Base-by-base conservation (phyloP, 1,139 yeast genomes). In the Pneumocystis murina region DNA sequence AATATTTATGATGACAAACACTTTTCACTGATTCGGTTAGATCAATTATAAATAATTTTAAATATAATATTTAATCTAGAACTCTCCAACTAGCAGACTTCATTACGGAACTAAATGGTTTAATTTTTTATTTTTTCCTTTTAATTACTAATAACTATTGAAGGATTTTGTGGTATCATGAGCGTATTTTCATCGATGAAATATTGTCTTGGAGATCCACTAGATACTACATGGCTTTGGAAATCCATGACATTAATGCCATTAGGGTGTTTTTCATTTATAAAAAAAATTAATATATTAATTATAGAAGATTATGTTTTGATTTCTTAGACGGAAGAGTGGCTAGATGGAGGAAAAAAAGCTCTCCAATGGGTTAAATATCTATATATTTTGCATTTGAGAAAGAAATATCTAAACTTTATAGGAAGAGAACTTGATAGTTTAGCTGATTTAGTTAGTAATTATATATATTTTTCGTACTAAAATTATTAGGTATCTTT, bases 381-480 rank as follows among this genome's bases (percentile, higher is more conserved):
- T 24, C 10, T 40, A 40, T 20, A 48, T 24, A 20, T 48, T 20
- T 24, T 12, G 12, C 2, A 48, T 48, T 40, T n/a, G 3, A 16
- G 3, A 24, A 48, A 48, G 28, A 24, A 33, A 7, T 33, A 14
- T 48, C 55, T 48, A 48, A 48, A 24, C 28, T 48, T 16, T 48
- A 88, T 94, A 89, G 98, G 98, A 66, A 97, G 92, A 75, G 98
- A 92, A 76, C 82, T 92, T 70, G 98, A 92, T 73, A 89, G 97
- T 1, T 80, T 92, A 71, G 98, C 98, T 33, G 98, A 92, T 75
- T 82, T 92, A 72, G 83, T 92, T 40, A 86, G 95, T 17, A 91
- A 91, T 74, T 95, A 96, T 67, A 96, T 90, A 30, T 88, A 94
- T 3, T 97, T 97, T 3, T 17, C 59, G 20, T 39, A 17, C 14